phyloP scores from a whole-genome alignment of 2,329 filamentous ascomycete species.

The Ceratocystis cacaofunesta region DNA sequence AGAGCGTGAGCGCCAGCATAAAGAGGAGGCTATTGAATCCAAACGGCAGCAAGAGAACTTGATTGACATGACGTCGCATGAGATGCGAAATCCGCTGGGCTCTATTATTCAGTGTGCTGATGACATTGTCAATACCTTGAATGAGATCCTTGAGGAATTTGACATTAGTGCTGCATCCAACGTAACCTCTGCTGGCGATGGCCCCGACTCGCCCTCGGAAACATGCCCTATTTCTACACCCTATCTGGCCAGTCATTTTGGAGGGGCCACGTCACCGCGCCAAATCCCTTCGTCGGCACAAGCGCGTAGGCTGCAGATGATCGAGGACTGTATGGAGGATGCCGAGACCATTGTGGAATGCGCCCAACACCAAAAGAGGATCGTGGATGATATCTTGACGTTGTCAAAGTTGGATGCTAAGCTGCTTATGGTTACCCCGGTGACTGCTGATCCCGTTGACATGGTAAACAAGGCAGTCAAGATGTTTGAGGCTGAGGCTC shows the following conservation, averaged over 20 bases:
- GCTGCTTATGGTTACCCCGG: conserved; percentile 56
- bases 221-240: not conserved
- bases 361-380: conserved; percentile 64
- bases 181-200: conserved; percentile 2
- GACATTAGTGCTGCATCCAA: conserved; percentile 24
- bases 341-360: conserved; percentile 66
- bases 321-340: conserved; percentile 47
- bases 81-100: conserved; percentile 58
- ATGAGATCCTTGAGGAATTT: conserved; percentile 24
- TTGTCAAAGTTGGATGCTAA: conserved; percentile 64
- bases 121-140: conserved; percentile 43
- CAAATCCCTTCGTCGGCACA: not conserved
- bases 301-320: conserved; percentile 7
- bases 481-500: conserved; percentile 65
- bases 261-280: conserved; percentile 2
- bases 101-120: conserved; percentile 63
- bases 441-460: conserved; percentile 50
- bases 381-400: conserved; percentile 61
- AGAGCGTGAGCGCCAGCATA: conserved; percentile 34
- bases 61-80: conserved; percentile 61
- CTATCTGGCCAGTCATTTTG: not conserved
- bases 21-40: conserved; percentile 42
- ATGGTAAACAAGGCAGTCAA: conserved; percentile 55
- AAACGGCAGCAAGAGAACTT: conserved; percentile 64
- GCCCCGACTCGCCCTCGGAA: conserved; percentile 13